Conservation (phyloP, 2,329 filamentous ascomycete species). For the Microcyclospora tardicrescens region DNA sequence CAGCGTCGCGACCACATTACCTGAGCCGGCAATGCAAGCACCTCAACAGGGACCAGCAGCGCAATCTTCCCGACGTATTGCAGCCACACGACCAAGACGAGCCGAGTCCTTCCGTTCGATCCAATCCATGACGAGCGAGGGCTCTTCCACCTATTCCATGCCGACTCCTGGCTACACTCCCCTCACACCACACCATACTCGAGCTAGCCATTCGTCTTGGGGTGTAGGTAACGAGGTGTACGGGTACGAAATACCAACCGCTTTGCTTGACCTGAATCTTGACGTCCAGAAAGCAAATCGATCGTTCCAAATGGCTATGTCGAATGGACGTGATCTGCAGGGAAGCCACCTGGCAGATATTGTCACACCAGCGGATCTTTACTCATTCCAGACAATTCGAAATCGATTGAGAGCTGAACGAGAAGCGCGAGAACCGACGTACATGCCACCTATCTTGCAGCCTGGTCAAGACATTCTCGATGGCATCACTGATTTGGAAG, state of each 20-base stretch:
- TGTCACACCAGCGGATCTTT: conserved; percentile 28
- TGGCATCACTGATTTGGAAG: conserved; percentile 28
- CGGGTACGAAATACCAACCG: conserved; percentile 21
- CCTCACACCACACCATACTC: conserved; percentile 5
- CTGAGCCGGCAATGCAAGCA: conserved; percentile 5
- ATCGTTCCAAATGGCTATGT: conserved; percentile 31
- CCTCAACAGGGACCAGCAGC: conserved; percentile 9
- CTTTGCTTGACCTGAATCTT: conserved; percentile 36
- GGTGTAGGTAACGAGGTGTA: no score
- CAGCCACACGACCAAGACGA: conserved; percentile 15
- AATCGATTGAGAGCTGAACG: conserved; percentile 34
- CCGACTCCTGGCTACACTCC: conserved; percentile 10
- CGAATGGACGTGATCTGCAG: conserved; percentile 24
- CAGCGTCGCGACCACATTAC: conserved; percentile 11
- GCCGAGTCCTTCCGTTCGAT: conserved; percentile 22
- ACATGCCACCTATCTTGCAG: conserved; percentile 37
- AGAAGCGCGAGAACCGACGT: conserved; percentile 35
- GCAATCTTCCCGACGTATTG: conserved; percentile 10
- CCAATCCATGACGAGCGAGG: conserved; percentile 19
- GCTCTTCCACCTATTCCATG: conserved; percentile 11
- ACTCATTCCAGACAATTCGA: conserved; percentile 32
- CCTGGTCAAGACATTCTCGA: conserved; percentile 31
- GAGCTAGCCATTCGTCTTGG: no score
- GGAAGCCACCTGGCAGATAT: conserved; percentile 32
- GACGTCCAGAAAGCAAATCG: conserved; percentile 33